phyloP scores from a whole-genome alignment of 116 monocot genomes.

The Trichopus zeylanicus region DNA sequence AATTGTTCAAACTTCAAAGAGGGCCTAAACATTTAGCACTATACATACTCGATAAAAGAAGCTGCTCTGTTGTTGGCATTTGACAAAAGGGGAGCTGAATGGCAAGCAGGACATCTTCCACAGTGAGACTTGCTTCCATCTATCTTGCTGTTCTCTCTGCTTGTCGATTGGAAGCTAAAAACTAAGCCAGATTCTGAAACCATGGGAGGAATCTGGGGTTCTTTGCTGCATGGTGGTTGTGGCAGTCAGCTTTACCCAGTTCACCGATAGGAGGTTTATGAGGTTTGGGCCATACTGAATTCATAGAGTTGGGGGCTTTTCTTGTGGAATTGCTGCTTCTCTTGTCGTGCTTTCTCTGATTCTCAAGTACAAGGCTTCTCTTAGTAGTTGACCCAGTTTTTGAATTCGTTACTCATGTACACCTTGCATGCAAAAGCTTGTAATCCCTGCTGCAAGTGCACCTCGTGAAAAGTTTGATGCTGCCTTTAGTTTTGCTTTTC shows the following conservation, averaged over 20 bases:
- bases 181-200: conserved; percentile 6
- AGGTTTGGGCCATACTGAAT: conserved; percentile 84
- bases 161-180: conserved; percentile 25
- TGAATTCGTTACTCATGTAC: no score
- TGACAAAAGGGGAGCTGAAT: conserved; percentile 1
- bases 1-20: not conserved
- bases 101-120: conserved; percentile 16
- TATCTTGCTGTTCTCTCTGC: conserved; percentile 37
- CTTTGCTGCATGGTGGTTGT: conserved; percentile 32
- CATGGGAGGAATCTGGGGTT: conserved; percentile 6
- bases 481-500: no score
- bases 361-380: conserved; percentile 51
- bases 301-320: conserved; percentile 70
- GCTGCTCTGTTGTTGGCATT: not conserved
- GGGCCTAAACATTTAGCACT: not conserved
- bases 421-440: no score
- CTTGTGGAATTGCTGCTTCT: conserved; percentile 42
- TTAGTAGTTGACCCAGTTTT: not conserved
- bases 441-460: no score
- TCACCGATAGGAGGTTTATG: conserved; percentile 35
- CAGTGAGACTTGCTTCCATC: conserved; percentile 43
- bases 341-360: conserved; percentile 57
- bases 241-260: conserved; percentile 39
- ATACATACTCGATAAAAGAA: not conserved
- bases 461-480: no score